Evolutionary conservation across 2,329 filamentous ascomycete species (phyloP), one percentile per base, ranked within the genome.

Genomic region (Trichoderma polysporum): DNA sequence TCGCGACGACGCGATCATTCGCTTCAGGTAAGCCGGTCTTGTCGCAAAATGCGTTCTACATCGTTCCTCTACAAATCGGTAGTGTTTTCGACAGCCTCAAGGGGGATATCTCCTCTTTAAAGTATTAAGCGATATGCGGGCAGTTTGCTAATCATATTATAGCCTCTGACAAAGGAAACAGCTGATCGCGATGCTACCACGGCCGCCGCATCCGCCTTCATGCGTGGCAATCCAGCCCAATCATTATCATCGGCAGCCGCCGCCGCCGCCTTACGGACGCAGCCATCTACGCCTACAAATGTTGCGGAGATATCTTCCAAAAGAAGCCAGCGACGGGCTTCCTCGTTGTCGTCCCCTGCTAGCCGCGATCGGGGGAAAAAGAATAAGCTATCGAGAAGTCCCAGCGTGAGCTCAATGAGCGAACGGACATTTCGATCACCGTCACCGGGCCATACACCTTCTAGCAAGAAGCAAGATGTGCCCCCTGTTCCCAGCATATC

Each of bases 301-400:
- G 90, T 97, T 66, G 90, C 88, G 76, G 88, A 93, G 74, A 88
- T 96, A 52, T 91, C 97, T 78, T 97, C 94, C 6, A 97, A 94
- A 82, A 91, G 94, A 75, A 94, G 91, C 75, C 78, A 88, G 68
- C 88, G 92, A 72, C 88, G 93, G 69, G 88, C 85, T 77, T 84
- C 85, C 60, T 97, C 93, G 0, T 79, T 86, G 49, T 91, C 91
- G 1, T 94, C 92, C 4, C 82, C 86, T 56, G 84, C 82, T 39
- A 87, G 85, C 70, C 80, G 78, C 57, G 78, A 80, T 45, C 72
- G 78, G 53, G 75, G 79, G 63, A 76, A 80, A 68, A 77, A 79
- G 71, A 71, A 78, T 70, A 80, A 81, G 61, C 80, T 94, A 68
- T 84, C 89, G 69, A 84, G 92, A 73, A 83, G 85, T 41, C 85